Conservation (phyloP, 1,284 basidiomycete genomes). For the Cutaneotrichosporon spelunceum region DNA sequence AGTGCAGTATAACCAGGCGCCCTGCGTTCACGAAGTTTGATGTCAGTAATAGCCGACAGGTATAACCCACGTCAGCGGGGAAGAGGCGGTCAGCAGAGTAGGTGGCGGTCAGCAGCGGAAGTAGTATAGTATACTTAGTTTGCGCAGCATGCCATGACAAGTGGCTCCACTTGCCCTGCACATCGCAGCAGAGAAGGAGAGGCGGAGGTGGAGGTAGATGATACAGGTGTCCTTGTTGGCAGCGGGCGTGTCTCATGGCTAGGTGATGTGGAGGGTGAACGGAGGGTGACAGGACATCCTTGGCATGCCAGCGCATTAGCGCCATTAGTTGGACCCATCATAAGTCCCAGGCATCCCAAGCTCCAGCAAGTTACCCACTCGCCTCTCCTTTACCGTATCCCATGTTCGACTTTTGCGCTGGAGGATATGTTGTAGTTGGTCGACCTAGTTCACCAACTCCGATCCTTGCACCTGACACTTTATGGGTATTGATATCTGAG, state of each 20-base stretch:
- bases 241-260: background rate
- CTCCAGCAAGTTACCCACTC: background rate
- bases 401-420: background rate
- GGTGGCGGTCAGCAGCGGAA: background rate
- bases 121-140: too few species aligned
- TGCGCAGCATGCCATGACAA: too few species aligned
- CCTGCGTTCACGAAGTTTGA: background rate
- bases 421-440: background rate
- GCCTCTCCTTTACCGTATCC: background rate
- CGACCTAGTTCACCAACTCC: background rate
- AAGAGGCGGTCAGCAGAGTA: background rate
- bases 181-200: background rate
- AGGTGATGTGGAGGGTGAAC: background rate
- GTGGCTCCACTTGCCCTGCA: background rate
- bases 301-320: background rate
- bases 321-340: background rate
- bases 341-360: background rate
- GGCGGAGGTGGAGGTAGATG: background rate
- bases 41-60: background rate
- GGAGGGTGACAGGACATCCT: too few species aligned
- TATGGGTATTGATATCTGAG: background rate
- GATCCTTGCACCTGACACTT: background rate
- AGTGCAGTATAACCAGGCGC: background rate
- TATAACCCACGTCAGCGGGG: background rate
- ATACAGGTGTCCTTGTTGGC: background rate